phyloP scores from a whole-genome alignment of 768 basidiomycete species.

The Hypsizygus marmoreus region DNA sequence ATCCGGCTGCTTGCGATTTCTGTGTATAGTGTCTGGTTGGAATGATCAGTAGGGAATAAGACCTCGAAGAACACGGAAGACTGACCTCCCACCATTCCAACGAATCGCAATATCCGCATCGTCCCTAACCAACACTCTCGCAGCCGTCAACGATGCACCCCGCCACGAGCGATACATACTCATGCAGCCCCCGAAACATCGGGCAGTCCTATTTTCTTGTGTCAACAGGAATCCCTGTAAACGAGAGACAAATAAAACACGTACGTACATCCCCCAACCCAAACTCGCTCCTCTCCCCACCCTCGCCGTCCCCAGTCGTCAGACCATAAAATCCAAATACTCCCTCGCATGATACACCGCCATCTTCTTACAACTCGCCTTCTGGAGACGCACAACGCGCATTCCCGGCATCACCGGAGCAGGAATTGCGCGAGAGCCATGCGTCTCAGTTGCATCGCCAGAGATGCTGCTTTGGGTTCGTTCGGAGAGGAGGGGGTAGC shows the following conservation, averaged over 20 bases:
- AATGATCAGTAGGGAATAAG: neutral
- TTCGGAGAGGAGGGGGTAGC: too few species aligned
- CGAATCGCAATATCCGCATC: slow-evolving; percentile 65
- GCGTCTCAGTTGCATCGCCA: too few species aligned
- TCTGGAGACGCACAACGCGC: too few species aligned
- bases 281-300: too few species aligned
- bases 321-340: too few species aligned
- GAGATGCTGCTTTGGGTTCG: too few species aligned
- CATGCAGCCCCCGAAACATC: slow-evolving; percentile 61
- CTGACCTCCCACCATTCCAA: slow-evolving; percentile 88
- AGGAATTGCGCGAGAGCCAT: too few species aligned
- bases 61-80: neutral
- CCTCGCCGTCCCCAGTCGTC: too few species aligned
- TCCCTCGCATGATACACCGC: too few species aligned
- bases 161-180: slow-evolving; percentile 70
- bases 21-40: slow-evolving; percentile 77
- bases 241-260: neutral
- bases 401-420: too few species aligned
- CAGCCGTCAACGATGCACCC: slow-evolving; percentile 80
- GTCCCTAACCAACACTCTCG: slow-evolving; percentile 51
- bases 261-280: slow-evolving; percentile 34
- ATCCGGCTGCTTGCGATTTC: slow-evolving; percentile 79
- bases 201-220: slow-evolving; percentile 72
- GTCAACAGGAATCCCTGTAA: neutral
- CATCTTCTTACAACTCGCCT: too few species aligned